A percentile compares a stretch with the other conserved stretches of the same genome.
phyloP scores from a whole-genome alignment of 768 basidiomycete species.

The Tephrocybe sp. region DNA sequence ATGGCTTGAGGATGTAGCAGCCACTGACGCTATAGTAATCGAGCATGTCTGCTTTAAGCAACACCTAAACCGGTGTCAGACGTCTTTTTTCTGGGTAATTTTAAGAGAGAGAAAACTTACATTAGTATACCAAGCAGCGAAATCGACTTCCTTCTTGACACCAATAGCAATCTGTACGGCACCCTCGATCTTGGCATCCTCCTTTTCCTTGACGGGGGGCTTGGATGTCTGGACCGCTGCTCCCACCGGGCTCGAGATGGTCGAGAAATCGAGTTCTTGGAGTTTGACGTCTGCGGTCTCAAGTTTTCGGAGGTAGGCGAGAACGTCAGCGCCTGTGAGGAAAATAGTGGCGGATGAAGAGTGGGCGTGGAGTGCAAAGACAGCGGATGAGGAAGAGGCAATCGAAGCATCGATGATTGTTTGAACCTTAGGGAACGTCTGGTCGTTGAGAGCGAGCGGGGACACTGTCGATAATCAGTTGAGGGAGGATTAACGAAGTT shows the following conservation, averaged over 20 bases:
- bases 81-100: slow-evolving; percentile 2
- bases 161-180: slow-evolving; percentile 91
- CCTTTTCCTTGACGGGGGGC: slow-evolving; percentile 52
- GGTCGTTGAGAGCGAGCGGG: slow-evolving; percentile 64
- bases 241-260: slow-evolving; percentile 40
- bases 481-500: no score
- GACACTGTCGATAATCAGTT: slow-evolving; percentile 56
- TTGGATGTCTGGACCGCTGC: slow-evolving; percentile 38
- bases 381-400: slow-evolving; percentile 58
- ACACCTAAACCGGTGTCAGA: slow-evolving; percentile 53
- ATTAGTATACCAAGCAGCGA: slow-evolving; percentile 91
- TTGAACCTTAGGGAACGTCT: slow-evolving; percentile 66
- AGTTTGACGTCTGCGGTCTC: slow-evolving; percentile 65
- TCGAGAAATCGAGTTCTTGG: slow-evolving; percentile 71
- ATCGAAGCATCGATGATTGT: slow-evolving; percentile 80
- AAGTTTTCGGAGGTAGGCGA: slow-evolving; percentile 66
- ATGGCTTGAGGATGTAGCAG: slow-evolving; percentile 97
- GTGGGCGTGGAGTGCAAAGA: slow-evolving; percentile 74
- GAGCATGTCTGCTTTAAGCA: slow-evolving; percentile 97
- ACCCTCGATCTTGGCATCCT: slow-evolving; percentile 80
- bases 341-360: slow-evolving; percentile 74
- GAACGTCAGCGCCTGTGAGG: slow-evolving; percentile 74
- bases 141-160: slow-evolving; percentile 95
- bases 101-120: slow-evolving; percentile 48
- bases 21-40: slow-evolving; percentile 99